phyloP scores from a whole-genome alignment of 148 eudicot genomes.

The Vaccinium myrtillus region DNA sequence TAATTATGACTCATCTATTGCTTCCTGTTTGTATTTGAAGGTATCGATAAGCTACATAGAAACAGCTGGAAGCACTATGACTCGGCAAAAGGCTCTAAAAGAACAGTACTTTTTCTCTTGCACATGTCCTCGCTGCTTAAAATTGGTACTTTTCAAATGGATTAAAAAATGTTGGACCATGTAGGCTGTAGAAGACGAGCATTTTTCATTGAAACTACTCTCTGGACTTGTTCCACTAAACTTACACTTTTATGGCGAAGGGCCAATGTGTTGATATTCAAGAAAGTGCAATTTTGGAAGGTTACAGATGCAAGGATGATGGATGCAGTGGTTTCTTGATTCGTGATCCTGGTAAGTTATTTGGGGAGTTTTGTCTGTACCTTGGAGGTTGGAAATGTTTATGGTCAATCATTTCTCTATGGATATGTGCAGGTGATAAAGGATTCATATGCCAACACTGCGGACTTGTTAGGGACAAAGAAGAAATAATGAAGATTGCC shows the following conservation, averaged over 20 bases:
- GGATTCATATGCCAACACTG: slow-evolving; percentile 85
- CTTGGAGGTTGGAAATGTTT: background rate
- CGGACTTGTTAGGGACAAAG: slow-evolving; percentile 59
- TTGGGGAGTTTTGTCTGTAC: background rate
- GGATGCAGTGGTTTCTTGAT: slow-evolving; percentile 73
- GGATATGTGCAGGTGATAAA: slow-evolving; percentile 51
- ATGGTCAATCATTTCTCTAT: slow-evolving; percentile 7
- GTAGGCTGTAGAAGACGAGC: background rate
- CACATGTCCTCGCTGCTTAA: slow-evolving; percentile 72
- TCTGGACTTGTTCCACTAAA: slow-evolving; percentile 10
- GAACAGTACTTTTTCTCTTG: slow-evolving; percentile 88
- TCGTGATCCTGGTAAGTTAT: slow-evolving; percentile 61
- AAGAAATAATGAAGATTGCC: slow-evolving; percentile 58
- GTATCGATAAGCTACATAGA: slow-evolving; percentile 85
- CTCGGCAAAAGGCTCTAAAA: slow-evolving; percentile 76
- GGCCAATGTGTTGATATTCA: slow-evolving; percentile 73
- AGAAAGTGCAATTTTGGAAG: slow-evolving; percentile 91
- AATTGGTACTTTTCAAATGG: slow-evolving; percentile 43
- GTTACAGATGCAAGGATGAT: slow-evolving; percentile 68
- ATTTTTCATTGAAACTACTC: background rate
- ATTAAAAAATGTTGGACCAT: background rate
- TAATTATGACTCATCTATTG: background rate
- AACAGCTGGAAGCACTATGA: slow-evolving; percentile 90
- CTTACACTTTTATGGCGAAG: slow-evolving; percentile 32
- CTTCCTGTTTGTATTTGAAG: slow-evolving; percentile 33